A percentile compares a stretch with the other conserved stretches of the same genome.
Conservation (phyloP, 1,139 yeast species). For the Yamadazyma pseudoaaseri region DNA sequence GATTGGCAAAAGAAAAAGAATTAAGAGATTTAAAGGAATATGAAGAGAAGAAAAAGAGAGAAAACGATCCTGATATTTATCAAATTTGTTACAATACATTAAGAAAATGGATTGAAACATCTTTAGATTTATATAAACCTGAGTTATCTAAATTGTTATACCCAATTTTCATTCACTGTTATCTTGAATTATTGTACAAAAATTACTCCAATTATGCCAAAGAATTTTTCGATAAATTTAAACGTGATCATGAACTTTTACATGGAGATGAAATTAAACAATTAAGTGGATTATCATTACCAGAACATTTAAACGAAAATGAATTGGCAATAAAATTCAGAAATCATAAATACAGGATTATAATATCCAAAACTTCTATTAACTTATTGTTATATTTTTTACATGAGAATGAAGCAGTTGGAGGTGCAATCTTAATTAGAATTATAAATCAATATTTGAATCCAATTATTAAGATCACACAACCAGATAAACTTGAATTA, state of each 20-base stretch:
- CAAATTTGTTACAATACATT: conserved; percentile 76
- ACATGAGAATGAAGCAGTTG: conserved; percentile 89
- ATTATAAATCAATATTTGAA: conserved; percentile 84
- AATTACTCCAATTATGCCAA: conserved; percentile 63
- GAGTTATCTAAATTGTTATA: conserved; percentile 80
- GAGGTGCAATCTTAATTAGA: conserved; percentile 85
- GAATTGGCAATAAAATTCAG: conserved; percentile 76
- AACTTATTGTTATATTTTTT: conserved; percentile 81
- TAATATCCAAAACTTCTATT: conserved; percentile 80
- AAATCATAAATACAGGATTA: conserved; percentile 68
- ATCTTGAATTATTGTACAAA: conserved; percentile 71
- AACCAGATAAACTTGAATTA: conserved; percentile 45
- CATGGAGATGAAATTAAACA: conserved; percentile 78
- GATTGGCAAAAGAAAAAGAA: conserved; percentile 42
- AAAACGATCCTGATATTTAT: conserved; percentile 67
- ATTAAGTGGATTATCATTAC: conserved; percentile 70
- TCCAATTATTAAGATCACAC: conserved; percentile 55
- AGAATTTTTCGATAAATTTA: conserved; percentile 70
- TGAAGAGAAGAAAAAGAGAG: conserved; percentile 39
- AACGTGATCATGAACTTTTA: conserved; percentile 67
- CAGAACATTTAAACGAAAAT: conserved; percentile 81
- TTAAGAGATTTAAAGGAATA: conserved; percentile 40
- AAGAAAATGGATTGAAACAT: conserved; percentile 87
- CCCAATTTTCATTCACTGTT: conserved; percentile 89
- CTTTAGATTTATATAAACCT: conserved; percentile 88